phyloP scores from a whole-genome alignment of 257 asterid species.

The Cynanchum wilfordii region DNA sequence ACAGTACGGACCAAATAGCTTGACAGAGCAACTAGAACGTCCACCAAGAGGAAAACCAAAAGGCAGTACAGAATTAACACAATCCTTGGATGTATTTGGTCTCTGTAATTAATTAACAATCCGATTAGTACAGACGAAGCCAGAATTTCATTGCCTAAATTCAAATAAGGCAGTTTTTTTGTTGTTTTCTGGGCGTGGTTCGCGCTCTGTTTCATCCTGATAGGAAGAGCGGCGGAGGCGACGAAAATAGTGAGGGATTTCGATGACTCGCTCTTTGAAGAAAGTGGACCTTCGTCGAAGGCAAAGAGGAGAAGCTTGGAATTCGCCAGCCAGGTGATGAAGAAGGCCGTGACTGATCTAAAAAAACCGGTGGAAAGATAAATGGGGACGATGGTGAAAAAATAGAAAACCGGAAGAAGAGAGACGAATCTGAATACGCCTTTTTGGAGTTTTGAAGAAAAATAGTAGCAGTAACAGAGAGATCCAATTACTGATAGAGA shows the following conservation, averaged over 20 bases:
- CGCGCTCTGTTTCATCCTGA: conserved; percentile 22
- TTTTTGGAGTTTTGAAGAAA: conserved; percentile 35
- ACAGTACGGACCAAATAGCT: conserved; percentile 18
- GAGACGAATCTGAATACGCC: conserved; percentile 43
- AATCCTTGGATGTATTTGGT: conserved; percentile 11
- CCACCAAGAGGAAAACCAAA: conserved; percentile 31
- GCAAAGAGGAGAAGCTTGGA: conserved; percentile 57
- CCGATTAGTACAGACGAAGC: conserved; percentile 17
- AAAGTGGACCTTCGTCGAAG: conserved; percentile 52
- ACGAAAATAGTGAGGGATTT: conserved; percentile 41
- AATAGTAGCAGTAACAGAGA: conserved; percentile 33
- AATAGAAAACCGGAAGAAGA: conserved; percentile 37
- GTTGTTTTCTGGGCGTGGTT: background rate
- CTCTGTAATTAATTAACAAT: background rate
- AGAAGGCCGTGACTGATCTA: conserved; percentile 31
- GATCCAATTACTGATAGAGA: conserved; percentile 25
- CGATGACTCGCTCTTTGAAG: conserved; percentile 18
- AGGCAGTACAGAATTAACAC: conserved; percentile 24
- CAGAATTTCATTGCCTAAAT: conserved; percentile 30
- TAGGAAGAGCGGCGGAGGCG: conserved; percentile 44
- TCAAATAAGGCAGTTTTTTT: conserved; percentile 26
- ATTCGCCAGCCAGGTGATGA: conserved; percentile 45
- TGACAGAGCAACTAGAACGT: conserved; percentile 29
- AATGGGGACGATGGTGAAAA: conserved; percentile 42
- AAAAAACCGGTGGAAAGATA: conserved; percentile 29